These are phyloP conservation scores for Chenopodium album DNA, from an alignment of 148 eudicot genomes.

Conservation along the genomic window DNA sequence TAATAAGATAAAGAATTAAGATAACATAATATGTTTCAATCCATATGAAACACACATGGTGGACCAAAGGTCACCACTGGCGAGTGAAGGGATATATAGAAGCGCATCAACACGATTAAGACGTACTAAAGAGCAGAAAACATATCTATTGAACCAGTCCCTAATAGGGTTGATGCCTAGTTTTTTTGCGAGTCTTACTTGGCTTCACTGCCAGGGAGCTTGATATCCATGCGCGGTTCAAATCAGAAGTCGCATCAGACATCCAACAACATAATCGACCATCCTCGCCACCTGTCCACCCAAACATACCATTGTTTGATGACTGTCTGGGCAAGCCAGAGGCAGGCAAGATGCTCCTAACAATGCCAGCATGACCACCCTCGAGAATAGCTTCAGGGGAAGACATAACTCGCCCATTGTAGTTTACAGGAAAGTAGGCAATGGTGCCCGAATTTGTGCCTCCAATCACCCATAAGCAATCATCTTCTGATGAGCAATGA, in stretches of 20 bases:
- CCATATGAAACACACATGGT: background rate
- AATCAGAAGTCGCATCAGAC: conserved; percentile 54
- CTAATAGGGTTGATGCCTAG: conserved; percentile 76
- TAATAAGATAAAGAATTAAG: too few species aligned
- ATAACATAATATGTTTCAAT: background rate
- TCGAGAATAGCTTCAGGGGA: conserved; percentile 81
- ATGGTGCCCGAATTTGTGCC: conserved; percentile 78
- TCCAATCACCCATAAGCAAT: conserved; percentile 75
- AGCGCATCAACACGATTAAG: background rate
- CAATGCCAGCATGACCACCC: conserved; percentile 78
- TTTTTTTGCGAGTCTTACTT: conserved; percentile 47
- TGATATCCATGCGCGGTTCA: conserved; percentile 75
- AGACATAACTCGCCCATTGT: conserved; percentile 36
- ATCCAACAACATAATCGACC: conserved; percentile 95
- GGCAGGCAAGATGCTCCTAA: conserved; percentile 70
- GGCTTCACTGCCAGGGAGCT: conserved; percentile 52
- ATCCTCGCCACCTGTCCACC: conserved; percentile 98
- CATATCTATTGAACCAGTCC: background rate
- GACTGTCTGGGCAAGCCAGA: conserved; percentile 30
- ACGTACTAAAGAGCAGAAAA: background rate
- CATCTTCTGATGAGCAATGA: conserved; percentile 58
- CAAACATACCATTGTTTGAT: conserved; percentile 56
- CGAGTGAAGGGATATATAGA: too few species aligned
- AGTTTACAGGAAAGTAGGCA: conserved; percentile 81
- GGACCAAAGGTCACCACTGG: background rate